Percentiles rank a stretch among this genome's conserved stretches.
Evolutionary conservation across 2,329 filamentous ascomycete genomes (phyloP).

Genomic region (Xylaria sp.): DNA sequence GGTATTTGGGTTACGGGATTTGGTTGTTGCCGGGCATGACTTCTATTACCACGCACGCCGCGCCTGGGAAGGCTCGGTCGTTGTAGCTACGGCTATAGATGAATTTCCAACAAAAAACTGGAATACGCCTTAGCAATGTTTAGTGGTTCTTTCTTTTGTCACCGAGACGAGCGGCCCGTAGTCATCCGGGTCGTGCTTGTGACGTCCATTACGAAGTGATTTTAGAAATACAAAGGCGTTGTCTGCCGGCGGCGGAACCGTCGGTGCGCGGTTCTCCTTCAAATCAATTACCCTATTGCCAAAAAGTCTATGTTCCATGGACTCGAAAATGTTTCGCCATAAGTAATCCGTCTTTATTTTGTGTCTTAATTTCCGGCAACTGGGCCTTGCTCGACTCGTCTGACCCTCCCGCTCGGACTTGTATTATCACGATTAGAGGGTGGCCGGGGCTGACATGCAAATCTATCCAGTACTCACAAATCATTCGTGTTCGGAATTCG

Average conservation of each 20-base stretch:
- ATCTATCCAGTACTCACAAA: too few species aligned
- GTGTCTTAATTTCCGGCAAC: not conserved
- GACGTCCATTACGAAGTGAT: slow-evolving; percentile 37
- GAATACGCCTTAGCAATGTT: slow-evolving; percentile 36
- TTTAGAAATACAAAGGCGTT: slow-evolving; percentile 35
- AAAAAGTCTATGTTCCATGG: not conserved
- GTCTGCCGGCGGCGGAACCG: slow-evolving; percentile 28
- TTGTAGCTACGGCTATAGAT: slow-evolving; percentile 40
- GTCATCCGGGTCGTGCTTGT: slow-evolving; percentile 28
- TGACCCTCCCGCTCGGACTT: too few species aligned
- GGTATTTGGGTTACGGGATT: slow-evolving; percentile 32
- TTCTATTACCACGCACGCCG: slow-evolving; percentile 27
- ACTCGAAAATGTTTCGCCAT: not conserved
- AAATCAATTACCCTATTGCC: not conserved
- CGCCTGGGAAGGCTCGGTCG: slow-evolving; percentile 23
- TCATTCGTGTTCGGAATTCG: too few species aligned
- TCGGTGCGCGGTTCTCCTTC: slow-evolving; percentile 24
- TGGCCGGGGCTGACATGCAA: too few species aligned
- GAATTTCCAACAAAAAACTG: slow-evolving; percentile 27
- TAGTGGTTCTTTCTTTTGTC: slow-evolving; percentile 38
- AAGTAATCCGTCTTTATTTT: not conserved
- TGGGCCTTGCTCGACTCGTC: not conserved
- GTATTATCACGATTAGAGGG: too few species aligned
- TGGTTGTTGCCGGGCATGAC: slow-evolving; percentile 31
- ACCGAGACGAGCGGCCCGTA: slow-evolving; percentile 16